Base-by-base conservation (phyloP, 2,329 filamentous ascomycete species). In the Botryotinia calthae region DNA sequence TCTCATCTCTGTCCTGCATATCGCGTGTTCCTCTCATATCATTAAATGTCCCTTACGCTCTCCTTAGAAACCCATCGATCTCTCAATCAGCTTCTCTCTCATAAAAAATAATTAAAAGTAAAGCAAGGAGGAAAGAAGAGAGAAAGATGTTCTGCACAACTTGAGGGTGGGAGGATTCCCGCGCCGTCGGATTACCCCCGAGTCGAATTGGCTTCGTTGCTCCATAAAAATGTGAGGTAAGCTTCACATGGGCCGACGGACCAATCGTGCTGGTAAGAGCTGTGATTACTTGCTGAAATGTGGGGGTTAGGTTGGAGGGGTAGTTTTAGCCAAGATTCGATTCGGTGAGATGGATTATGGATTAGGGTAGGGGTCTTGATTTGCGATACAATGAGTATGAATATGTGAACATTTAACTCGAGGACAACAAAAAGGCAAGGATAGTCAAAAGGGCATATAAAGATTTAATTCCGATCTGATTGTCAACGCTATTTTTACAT, bases 241-340 rank as follows among this genome's bases (percentile, higher is more conserved):
- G 68, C 56, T 70, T 70, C 28, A n/a, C 25, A 51, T 51, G 25
- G 8, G 22, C 34, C 37, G 34, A 22, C 22, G 10, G 8, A 22
- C 54, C 58, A 70, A 62, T 70, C 8, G 25, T 64, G 16, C 25
- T 14, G 10, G 5, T 9, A 4, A 16, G 63, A 37, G 44, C 28
- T 48, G 63, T 34, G 46, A 40, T 56, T 16, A 54, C 20, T 12
- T 5, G 16, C 10, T 28, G 31, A 34, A 54, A 56, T 56, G 65
- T 67, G 65, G 64, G 66, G 62, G 42, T 68, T 44, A 28, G 66
- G 40, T 44, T 70, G 63, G 63, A 72, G 70, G 70, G 70, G 70
- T 68, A 72, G 37, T 68, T 68, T 68, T 28, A 34, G 69, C 51
- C 51, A 56, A 56, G 51, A 28, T 56, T 28, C n/a, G 51, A 28